These are phyloP conservation scores for Candida tunisiensis DNA, from an alignment of 1,139 yeast genomes.

Conservation along the genomic window DNA sequence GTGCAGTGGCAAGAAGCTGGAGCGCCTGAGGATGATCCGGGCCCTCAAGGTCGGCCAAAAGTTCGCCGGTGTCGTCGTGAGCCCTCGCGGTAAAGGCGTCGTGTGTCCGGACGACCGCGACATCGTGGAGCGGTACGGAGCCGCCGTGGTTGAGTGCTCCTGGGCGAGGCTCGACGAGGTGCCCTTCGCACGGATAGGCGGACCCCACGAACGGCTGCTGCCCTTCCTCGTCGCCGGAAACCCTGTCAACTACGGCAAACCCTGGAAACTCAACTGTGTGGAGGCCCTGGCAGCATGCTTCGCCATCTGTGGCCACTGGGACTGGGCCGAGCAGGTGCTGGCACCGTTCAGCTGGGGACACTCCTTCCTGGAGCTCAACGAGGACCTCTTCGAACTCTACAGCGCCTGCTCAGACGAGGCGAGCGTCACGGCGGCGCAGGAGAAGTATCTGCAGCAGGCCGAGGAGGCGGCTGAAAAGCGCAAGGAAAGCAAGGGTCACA, in stretches of 20 bases:
- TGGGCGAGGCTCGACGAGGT: conserved; percentile 96
- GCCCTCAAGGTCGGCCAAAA: conserved; percentile 78
- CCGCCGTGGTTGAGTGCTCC: conserved; percentile 95
- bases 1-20: conserved; percentile 90
- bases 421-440: conserved; percentile 58
- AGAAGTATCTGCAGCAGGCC: conserved; percentile 50
- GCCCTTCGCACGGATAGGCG: conserved; percentile 89
- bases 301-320: conserved; percentile 81
- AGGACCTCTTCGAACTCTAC: conserved; percentile 59
- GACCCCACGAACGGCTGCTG: conserved; percentile 67
- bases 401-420: conserved; percentile 68
- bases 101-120: conserved; percentile 82
- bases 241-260: conserved; percentile 92
- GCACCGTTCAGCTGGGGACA: conserved; percentile 87
- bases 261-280: conserved; percentile 92
- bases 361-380: conserved; percentile 67
- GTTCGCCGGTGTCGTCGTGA: conserved; percentile 76
- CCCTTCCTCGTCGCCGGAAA: conserved; percentile 95
- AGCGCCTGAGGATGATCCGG: conserved; percentile 69
- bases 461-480: conserved; percentile 57
- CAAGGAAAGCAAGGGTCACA: conserved; percentile 20
- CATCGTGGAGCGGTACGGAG: conserved; percentile 66
- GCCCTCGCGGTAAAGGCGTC: conserved; percentile 83
- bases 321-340: conserved; percentile 71
- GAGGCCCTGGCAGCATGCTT: conserved; percentile 97